These are phyloP conservation scores for Stephania yunnanensis DNA, from an alignment of 164 flowering plant genomes.

Conservation along the genomic window DNA sequence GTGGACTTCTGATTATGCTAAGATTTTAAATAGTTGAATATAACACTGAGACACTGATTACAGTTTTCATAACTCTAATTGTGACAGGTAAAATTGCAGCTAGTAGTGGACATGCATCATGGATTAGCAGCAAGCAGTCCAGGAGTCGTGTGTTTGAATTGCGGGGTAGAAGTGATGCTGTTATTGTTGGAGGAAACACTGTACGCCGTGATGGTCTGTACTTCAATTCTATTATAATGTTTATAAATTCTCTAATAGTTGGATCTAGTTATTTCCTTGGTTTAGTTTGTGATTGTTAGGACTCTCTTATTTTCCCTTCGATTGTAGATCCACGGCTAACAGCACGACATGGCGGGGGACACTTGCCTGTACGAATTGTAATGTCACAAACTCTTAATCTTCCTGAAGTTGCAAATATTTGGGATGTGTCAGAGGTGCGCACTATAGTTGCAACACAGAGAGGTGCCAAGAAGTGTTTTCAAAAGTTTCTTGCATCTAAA, in stretches of 20 bases:
- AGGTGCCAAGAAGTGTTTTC: conserved; percentile 83
- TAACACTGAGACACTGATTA: background rate
- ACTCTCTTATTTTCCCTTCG: conserved; percentile 9
- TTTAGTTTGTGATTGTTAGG: background rate
- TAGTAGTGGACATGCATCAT: conserved; percentile 89
- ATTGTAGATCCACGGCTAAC: conserved; percentile 81
- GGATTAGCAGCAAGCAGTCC: conserved; percentile 89
- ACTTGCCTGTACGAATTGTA: conserved; percentile 71
- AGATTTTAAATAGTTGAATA: background rate
- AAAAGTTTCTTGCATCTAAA: conserved; percentile 84
- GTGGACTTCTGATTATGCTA: background rate
- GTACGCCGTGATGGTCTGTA: conserved; percentile 80
- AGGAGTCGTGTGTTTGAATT: conserved; percentile 73
- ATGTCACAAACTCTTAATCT: conserved; percentile 86
- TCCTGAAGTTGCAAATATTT: conserved; percentile 86
- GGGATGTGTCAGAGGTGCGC: conserved; percentile 73
- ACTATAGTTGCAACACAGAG: conserved; percentile 96
- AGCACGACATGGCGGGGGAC: conserved; percentile 93
- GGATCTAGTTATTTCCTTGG: conserved; percentile 1
- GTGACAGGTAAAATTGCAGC: conserved; percentile 87
- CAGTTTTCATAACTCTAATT: background rate
- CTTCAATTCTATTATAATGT: background rate
- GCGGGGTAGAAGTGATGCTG: conserved; percentile 90
- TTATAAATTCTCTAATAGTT: background rate
- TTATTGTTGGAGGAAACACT: conserved; percentile 96